Base-by-base conservation (phyloP, 2,329 filamentous ascomycete species). In the Penicillium sp. region DNA sequence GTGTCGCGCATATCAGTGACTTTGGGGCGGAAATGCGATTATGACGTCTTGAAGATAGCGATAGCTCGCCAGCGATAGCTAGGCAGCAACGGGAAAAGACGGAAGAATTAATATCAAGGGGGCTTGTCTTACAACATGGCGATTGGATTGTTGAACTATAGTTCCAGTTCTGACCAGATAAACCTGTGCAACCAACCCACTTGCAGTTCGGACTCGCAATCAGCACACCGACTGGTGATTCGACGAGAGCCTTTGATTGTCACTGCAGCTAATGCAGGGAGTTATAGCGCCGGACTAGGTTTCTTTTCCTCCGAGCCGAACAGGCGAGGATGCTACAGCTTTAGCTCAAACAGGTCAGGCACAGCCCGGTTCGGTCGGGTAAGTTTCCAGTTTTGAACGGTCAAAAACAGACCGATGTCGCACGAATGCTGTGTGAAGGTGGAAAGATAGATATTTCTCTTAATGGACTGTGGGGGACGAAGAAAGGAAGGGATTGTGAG, bases 101-200 rank as follows among this genome's bases (percentile, higher is more conserved):
- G 23, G 23, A 5, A 43, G 21, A 45, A 23, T 11, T 10, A 27
- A 21, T 14, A 37, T 37, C n/a, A 43, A 42, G 3, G 31, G 50
- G 52, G 52, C 23, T 42, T 21, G 23, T 33, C 52, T 54, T 54
- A 54, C 52, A 54, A 54, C 52, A 54, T 54, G 33, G 44, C n/a
- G 43, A 47, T 42, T 48, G 43, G 26, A n/a, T 47, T 47, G 27
- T 50, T 27, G 23, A 25, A 42, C 4, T 50, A 26, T 26, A 42
- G 33, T 42, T 23, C 33, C 48, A 50, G n/a, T 27, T 27, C 23
- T 39, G 33, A 39, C 29, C 35, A 50, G 37, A 23, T 39, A 23
- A 50, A 50, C 48, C 48, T 42, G 48, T 50, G 33, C 35, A 50
- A 50, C 48, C 48, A 25, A 50, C 33, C 21, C n/a, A 42, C 23